Base-by-base conservation (phyloP, 83 land plant species). In the Picea mariana region DNA sequence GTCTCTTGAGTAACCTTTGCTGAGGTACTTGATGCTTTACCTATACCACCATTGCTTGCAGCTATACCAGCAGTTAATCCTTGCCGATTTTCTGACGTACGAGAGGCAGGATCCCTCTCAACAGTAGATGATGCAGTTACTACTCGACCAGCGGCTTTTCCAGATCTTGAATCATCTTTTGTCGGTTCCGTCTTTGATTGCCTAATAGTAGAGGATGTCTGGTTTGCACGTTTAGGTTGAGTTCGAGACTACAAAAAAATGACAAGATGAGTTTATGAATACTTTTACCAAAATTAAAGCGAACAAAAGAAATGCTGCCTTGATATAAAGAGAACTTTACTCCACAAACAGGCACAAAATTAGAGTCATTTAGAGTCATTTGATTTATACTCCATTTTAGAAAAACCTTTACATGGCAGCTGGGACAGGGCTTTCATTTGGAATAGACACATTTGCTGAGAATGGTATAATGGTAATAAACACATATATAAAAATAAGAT, bases 121-220 rank as follows among this genome's bases (percentile, higher is more conserved):
- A 23, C 82, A 81, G 88, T 67, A 78, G 83, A 67, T n/a, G 24
- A 52, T 66, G 47, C 75, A 78, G 23, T 65, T 16, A 79, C 23
- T 63, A 31, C 62, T 73, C 83, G 79, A 58, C 84, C 63, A 59
- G 71, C 81, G 21, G 80, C 40, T 81, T 89, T 94, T 75, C 87
- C 91, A 42, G 87, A 69, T 79, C 80, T 90, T 62, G 26, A 55
- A 59, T 94, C 93, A 62, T 93, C 95, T 67, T 89, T 93, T 7
- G 21, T 34, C 16, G 78, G n/a, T 23, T 93, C 95, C 61, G 83
- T 83, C 76, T 89, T 93, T 82, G 86, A 31, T 64, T 63, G 64
- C 76, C 86, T 88, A 23, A 34, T 63, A 61, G 65, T 61, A 55
- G 89, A 81, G 40, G 69, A 71, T 64, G 58, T 38, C 40, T 84